Evolutionary conservation across 2,329 filamentous ascomycete genomes (phyloP).

Genomic region (Domatiomyces globalis): DNA sequence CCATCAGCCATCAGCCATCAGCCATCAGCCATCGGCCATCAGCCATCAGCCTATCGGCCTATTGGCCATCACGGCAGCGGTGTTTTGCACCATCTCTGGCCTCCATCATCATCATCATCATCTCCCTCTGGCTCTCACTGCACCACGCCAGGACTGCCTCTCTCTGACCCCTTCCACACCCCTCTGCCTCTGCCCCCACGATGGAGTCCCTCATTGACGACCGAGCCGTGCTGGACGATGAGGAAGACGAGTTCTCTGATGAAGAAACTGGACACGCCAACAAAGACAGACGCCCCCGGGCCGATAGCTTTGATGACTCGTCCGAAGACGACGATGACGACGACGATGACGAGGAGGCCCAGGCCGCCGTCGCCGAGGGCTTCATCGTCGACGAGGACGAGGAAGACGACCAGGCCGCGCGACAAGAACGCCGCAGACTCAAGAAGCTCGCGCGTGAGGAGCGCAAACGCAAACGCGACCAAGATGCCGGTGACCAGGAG

Average conservation of each 20-base stretch:
- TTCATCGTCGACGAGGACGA: constrained; percentile 94
- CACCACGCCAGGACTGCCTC: too few relatives aligned
- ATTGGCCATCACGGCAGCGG: too few relatives aligned
- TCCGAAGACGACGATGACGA: constrained; percentile 88
- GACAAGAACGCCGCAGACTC: constrained; percentile 40
- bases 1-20: too few relatives aligned
- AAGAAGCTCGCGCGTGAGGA: constrained; percentile 38
- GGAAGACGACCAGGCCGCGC: constrained; percentile 64
- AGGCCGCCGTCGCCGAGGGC: constrained; percentile 53
- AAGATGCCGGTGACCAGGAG: constrained; percentile 66
- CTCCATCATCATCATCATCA: background rate
- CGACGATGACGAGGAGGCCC: constrained; percentile 77
- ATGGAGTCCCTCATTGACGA: constrained; percentile 55
- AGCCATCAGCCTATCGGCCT: too few relatives aligned
- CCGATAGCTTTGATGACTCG: constrained; percentile 56
- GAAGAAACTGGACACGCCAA: constrained; percentile 54
- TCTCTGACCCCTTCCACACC: too few relatives aligned
- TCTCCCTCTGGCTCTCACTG: too few relatives aligned
- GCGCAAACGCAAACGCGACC: constrained; percentile 64
- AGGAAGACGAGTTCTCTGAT: constrained; percentile 71
- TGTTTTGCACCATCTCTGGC: background rate
- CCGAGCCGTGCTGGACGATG: constrained; percentile 75
- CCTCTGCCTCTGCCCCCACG: background rate
- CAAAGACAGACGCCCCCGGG: constrained; percentile 26
- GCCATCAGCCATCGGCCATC: too few relatives aligned